Evolutionary conservation across 192 early-diverging fungal species (phyloP).

Genomic region (Rhizophagus prolifer): DNA sequence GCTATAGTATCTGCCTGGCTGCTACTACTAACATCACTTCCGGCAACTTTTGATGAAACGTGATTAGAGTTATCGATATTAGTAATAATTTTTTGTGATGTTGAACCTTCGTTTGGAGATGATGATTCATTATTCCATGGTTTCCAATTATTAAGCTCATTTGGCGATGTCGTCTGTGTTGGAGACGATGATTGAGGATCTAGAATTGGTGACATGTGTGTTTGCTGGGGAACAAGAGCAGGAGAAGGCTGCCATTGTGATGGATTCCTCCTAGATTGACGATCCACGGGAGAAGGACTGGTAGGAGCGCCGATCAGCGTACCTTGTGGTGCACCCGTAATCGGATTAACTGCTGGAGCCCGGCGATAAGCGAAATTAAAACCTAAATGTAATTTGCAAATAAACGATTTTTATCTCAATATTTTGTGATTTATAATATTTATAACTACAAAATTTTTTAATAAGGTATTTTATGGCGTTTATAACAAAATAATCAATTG

Average conservation of each 20-base stretch:
- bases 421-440: neutral
- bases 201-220: constrained; percentile 7
- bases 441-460: neutral
- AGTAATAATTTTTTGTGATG: neutral
- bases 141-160: constrained; percentile 3
- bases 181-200: constrained; percentile 14
- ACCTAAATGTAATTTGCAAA: constrained; percentile 25
- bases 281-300: neutral
- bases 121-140: neutral
- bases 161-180: neutral
- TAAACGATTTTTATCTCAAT: neutral
- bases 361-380: constrained; percentile 62
- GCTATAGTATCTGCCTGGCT: neutral
- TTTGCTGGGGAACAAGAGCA: neutral
- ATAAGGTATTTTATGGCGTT: neutral
- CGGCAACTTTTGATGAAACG: neutral
- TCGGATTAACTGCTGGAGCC: neutral
- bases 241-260: constrained; percentile 16
- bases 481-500: neutral
- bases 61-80: neutral
- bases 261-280: neutral
- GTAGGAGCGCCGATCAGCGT: neutral
- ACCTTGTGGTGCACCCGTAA: neutral
- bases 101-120: constrained; percentile 2
- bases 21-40: neutral